phyloP scores from a whole-genome alignment of 2,329 filamentous ascomycete genomes.

The Monosporascus ibericus region DNA sequence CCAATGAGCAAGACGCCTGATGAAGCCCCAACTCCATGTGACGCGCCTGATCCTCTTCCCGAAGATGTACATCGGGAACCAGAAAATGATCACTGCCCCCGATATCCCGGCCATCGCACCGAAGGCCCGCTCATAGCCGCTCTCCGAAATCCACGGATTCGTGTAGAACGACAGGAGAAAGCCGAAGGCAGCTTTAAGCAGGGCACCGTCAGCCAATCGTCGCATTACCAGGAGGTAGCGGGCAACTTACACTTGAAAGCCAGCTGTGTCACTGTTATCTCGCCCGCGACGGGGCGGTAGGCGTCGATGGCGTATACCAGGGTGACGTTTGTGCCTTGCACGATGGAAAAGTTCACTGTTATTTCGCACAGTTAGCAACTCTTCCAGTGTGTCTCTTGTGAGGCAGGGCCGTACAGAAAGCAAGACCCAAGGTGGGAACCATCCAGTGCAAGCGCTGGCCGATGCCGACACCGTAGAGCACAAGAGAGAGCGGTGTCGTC shows the following conservation, averaged over 20 bases:
- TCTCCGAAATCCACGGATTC: conserved; percentile 47
- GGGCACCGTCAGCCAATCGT: not conserved
- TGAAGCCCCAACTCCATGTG: conserved; percentile 42
- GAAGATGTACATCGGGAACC: conserved; percentile 46
- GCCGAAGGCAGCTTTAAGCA: conserved; percentile 40
- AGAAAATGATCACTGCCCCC: conserved; percentile 38
- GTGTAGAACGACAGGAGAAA: conserved; percentile 56
- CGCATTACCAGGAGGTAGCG: not conserved
- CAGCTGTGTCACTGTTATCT: conserved; percentile 46
- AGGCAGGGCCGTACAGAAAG: conserved; percentile 34
- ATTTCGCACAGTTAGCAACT: not conserved
- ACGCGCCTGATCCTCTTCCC: conserved; percentile 41
- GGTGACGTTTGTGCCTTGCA: conserved; percentile 48
- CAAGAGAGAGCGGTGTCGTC: conserved; percentile 39
- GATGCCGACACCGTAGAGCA: conserved; percentile 43
- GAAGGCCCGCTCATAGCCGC: conserved; percentile 45
- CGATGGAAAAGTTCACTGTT: conserved; percentile 49
- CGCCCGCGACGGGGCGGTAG: conserved; percentile 52
- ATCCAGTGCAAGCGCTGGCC: conserved; percentile 46
- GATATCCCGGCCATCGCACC: conserved; percentile 53
- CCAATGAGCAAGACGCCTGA: conserved; percentile 41
- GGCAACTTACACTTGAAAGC: conserved; percentile 45
- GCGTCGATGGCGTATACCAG: conserved; percentile 53
- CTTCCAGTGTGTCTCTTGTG: not conserved
- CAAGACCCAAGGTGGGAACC: conserved; percentile 47